Evolutionary conservation across 2,329 filamentous ascomycete species (phyloP).

Genomic region (Sclerotinia minor): DNA sequence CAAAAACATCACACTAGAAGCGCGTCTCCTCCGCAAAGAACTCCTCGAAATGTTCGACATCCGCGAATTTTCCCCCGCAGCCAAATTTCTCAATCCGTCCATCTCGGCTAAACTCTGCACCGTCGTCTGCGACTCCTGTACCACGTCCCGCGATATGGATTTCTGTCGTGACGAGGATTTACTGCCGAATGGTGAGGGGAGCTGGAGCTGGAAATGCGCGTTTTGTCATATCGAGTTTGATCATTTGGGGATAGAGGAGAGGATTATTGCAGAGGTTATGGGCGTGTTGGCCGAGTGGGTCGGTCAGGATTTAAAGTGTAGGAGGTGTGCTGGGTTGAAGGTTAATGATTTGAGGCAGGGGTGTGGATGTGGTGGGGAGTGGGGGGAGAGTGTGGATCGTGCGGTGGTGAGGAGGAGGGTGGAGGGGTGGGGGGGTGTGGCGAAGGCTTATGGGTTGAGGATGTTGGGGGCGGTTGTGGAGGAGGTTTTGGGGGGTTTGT

Average conservation of each 20-base stretch:
- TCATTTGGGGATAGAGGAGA: slow-evolving; percentile 79
- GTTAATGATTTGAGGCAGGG: slow-evolving; percentile 96
- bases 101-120: slow-evolving; percentile 71
- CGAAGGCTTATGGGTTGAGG: slow-evolving; percentile 73
- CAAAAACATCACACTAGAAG: slow-evolving; percentile 86
- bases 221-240: slow-evolving; percentile 77
- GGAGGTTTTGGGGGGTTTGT: slow-evolving; percentile 57
- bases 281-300: slow-evolving; percentile 75
- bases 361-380: slow-evolving; percentile 86
- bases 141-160: slow-evolving; percentile 83
- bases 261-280: slow-evolving; percentile 74
- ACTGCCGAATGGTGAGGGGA: slow-evolving; percentile 50
- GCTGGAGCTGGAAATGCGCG: slow-evolving; percentile 68
- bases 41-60: slow-evolving; percentile 88
- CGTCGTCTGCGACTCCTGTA: slow-evolving; percentile 87
- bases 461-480: slow-evolving; percentile 78
- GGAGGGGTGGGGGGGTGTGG: slow-evolving; percentile 71
- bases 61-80: slow-evolving; percentile 86
- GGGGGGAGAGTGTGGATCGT: slow-evolving; percentile 70
- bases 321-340: slow-evolving; percentile 67
- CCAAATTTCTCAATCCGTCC: slow-evolving; percentile 83
- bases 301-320: slow-evolving; percentile 85
- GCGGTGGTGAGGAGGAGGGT: slow-evolving; percentile 66
- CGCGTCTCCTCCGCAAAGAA: slow-evolving; percentile 83
- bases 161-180: slow-evolving; percentile 87